Conservation (phyloP, 2,329 filamentous ascomycete species). For the Chalara sp. region DNA sequence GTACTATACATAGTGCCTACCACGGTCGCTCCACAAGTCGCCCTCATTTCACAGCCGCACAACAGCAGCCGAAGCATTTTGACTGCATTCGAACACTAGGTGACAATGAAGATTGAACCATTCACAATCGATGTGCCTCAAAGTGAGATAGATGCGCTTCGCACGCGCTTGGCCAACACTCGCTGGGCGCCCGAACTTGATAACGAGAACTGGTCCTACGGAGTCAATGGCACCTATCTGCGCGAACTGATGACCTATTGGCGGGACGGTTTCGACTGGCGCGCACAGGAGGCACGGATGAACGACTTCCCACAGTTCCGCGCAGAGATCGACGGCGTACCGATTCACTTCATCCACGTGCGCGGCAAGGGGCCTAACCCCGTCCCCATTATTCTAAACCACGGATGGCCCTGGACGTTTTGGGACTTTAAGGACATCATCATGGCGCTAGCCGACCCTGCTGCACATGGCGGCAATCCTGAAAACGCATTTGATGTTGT, state of each 20-base stretch:
- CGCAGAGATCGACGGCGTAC: slow-evolving; percentile 30
- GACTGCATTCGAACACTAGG: slow-evolving; percentile 1
- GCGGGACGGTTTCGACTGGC: slow-evolving; percentile 18
- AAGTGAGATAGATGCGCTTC: slow-evolving; percentile 7
- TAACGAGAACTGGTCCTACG: slow-evolving; percentile 6
- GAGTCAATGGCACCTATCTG: slow-evolving; percentile 9
- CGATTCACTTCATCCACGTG: slow-evolving; percentile 11
- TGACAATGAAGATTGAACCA: slow-evolving; percentile 9
- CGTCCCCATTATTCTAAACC: slow-evolving; percentile 10
- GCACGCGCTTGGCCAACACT: slow-evolving; percentile 6
- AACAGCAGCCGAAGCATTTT: slow-evolving; percentile 3
- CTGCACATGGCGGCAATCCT: slow-evolving; percentile 1
- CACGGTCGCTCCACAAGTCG: neutral
- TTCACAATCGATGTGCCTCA: slow-evolving; percentile 9
- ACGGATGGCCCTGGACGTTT: slow-evolving; percentile 2
- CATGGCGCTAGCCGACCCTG: slow-evolving; percentile 2
- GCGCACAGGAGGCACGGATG: slow-evolving; percentile 11
- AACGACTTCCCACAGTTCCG: slow-evolving; percentile 16
- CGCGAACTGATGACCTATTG: slow-evolving; percentile 13
- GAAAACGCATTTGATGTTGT: slow-evolving; percentile 10
- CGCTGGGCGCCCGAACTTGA: slow-evolving; percentile 6
- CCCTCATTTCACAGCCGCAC: neutral
- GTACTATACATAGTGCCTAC: too few species aligned
- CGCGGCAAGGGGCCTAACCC: slow-evolving; percentile 2
- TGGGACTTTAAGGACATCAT: slow-evolving; percentile 6